phyloP scores from a whole-genome alignment of 1,284 basidiomycete species.

The Thelephora terrestris region DNA sequence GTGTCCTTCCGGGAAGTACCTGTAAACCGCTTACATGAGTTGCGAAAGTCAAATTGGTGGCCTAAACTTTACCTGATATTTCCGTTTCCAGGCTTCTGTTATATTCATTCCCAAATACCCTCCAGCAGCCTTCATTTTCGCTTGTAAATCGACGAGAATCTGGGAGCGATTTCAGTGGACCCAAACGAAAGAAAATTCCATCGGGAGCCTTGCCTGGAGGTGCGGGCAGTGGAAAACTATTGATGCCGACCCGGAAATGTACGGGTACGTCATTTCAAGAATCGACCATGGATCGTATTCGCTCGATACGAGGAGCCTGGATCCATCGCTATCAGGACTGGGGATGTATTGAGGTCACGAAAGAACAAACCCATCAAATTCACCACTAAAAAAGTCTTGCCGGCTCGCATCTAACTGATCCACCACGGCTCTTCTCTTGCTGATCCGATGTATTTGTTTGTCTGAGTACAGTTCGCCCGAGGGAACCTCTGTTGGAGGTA shows the following conservation, averaged over 20 bases:
- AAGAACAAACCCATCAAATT: slow-evolving; percentile 69
- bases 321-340: slow-evolving; percentile 2
- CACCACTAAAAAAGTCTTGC: slow-evolving; percentile 78
- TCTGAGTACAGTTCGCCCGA: slow-evolving; percentile 48
- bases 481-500: slow-evolving; percentile 46
- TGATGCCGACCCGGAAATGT: slow-evolving; percentile 77
- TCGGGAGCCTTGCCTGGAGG: slow-evolving; percentile 43
- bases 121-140: slow-evolving; percentile 55
- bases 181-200: slow-evolving; percentile 1
- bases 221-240: slow-evolving; percentile 84
- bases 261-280: slow-evolving; percentile 62
- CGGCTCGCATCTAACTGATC: slow-evolving; percentile 55
- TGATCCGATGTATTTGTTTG: slow-evolving; percentile 56
- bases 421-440: slow-evolving; percentile 58
- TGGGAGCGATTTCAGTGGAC: slow-evolving; percentile 14
- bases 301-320: slow-evolving; percentile 73
- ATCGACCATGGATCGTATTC: slow-evolving; percentile 85
- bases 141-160: slow-evolving; percentile 72
- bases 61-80: slow-evolving; percentile 59
- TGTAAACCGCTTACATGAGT: slow-evolving; percentile 12
- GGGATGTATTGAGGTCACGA: slow-evolving; percentile 1
- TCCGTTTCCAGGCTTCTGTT: slow-evolving; percentile 83
- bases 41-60: neutral
- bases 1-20: slow-evolving; percentile 90
- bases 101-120: slow-evolving; percentile 74